Base-by-base conservation (phyloP, 2,329 filamentous ascomycete species). In the Claviceps purpurea region DNA sequence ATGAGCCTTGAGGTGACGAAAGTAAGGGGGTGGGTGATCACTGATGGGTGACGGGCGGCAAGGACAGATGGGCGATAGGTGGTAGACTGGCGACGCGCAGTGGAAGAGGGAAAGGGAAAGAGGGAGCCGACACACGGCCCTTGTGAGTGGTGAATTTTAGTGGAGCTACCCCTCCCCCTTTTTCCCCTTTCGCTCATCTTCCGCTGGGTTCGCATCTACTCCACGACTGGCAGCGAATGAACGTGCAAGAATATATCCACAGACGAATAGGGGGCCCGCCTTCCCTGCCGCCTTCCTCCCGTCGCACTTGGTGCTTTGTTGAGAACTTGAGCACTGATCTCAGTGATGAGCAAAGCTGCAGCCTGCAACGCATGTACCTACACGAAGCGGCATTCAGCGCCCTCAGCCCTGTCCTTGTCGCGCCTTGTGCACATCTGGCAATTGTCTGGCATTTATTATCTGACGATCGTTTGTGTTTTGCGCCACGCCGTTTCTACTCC, bases 41-140 rank as follows among this genome's bases (percentile, higher is more conserved):
- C n/a, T n/a, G n/a, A 34, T 34, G 8, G 30, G 30, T 34, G 30
- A 34, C 10, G 30, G 30, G 30, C 30, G 30, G 30, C 8, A 18
- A 18, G 16, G 40, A 18, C 7, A 41, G n/a, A 56, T 57, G 56
- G 47, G 47, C 54, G 51, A 59, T 50, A 52, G 52, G 52, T 48
- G 50, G 54, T 52, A 51, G 58, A 58, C 47, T 52, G 51, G 47
- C 38, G 49, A 53, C 50, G 54, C 47, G 55, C 59, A 58, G 58
- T 58, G 58, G 57, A 62, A 59, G 60, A 58, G 60, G 30, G 58
- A 59, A 58, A 59, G 30, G 52, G 55, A 57, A 60, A 54, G 56
- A 56, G 52, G 48, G 52, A 56, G 55, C 54, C 55, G 57, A 52
- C 52, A 34, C 30, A 34, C 30, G 10, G 30, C 4, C 30, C 30